Percentiles rank a stretch among this genome's conserved stretches.
Evolutionary conservation across 2,329 filamentous ascomycete genomes (phyloP).

Genomic region (Trichoderma semiorbis): DNA sequence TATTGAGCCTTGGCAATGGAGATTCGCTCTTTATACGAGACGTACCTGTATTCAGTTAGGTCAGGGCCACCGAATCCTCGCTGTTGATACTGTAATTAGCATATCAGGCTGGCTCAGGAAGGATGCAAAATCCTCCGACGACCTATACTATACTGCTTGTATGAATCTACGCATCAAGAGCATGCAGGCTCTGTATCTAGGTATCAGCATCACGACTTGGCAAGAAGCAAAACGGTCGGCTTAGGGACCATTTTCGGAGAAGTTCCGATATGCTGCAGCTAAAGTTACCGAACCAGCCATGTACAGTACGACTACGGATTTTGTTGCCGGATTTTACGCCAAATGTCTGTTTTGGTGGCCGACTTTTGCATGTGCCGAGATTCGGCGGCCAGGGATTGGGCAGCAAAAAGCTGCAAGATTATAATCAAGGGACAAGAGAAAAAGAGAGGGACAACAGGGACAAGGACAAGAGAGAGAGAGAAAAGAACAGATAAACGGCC

Average conservation of each 20-base stretch:
- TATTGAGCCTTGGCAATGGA: background rate
- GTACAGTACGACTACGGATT: background rate
- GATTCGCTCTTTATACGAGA: background rate
- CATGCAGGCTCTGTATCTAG: background rate
- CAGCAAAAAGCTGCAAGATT: background rate
- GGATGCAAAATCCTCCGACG: background rate
- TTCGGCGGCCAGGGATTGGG: background rate
- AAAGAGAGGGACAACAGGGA: background rate
- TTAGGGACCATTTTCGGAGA: background rate
- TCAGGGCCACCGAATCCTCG: background rate
- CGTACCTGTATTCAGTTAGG: background rate
- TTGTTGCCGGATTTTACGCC: background rate
- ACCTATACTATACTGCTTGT: background rate
- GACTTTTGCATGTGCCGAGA: background rate
- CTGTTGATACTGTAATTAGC: background rate
- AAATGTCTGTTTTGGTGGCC: background rate
- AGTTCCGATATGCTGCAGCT: slow-evolving; percentile 3
- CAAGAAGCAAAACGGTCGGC: background rate
- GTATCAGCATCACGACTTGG: background rate
- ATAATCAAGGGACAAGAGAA: background rate
- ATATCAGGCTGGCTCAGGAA: background rate
- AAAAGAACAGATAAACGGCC: background rate
- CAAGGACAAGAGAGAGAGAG: background rate
- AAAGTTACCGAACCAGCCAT: background rate
- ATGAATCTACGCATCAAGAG: background rate